phyloP scores from a whole-genome alignment of 306 rosid species.

The Rubus idaeus region DNA sequence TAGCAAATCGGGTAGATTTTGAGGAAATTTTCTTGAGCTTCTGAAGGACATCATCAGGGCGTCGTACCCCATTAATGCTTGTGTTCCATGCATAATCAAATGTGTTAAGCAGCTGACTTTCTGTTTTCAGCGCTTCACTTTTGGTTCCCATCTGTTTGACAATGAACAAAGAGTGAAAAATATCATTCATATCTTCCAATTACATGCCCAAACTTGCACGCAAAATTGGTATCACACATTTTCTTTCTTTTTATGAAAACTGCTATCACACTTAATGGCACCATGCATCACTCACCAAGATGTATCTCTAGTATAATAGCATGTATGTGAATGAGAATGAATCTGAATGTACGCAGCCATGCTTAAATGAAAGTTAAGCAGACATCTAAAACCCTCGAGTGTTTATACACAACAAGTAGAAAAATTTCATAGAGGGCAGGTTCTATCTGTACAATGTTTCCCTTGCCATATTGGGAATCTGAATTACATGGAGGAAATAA shows the following conservation, averaged over 20 bases:
- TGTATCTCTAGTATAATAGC: neutral
- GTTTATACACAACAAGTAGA: neutral
- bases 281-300: neutral
- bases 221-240: neutral
- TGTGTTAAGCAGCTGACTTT: slow-evolving; percentile 58
- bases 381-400: neutral
- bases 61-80: slow-evolving; percentile 49
- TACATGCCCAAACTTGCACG: slow-evolving; percentile 6
- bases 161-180: slow-evolving; percentile 15
- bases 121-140: slow-evolving; percentile 57
- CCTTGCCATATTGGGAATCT: too few species aligned
- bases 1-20: slow-evolving; percentile 34
- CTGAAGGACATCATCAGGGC: slow-evolving; percentile 57
- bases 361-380: neutral
- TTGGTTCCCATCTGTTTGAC: slow-evolving; percentile 68
- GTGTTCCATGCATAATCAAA: slow-evolving; percentile 94
- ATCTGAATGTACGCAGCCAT: neutral
- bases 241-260: neutral
- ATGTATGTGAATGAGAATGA: neutral
- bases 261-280: neutral
- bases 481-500: too few species aligned
- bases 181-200: neutral
- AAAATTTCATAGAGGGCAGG: neutral
- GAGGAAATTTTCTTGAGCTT: slow-evolving; percentile 55
- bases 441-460: neutral